Conservation (phyloP, 768 basidiomycete species). For the Mycena filopes region DNA sequence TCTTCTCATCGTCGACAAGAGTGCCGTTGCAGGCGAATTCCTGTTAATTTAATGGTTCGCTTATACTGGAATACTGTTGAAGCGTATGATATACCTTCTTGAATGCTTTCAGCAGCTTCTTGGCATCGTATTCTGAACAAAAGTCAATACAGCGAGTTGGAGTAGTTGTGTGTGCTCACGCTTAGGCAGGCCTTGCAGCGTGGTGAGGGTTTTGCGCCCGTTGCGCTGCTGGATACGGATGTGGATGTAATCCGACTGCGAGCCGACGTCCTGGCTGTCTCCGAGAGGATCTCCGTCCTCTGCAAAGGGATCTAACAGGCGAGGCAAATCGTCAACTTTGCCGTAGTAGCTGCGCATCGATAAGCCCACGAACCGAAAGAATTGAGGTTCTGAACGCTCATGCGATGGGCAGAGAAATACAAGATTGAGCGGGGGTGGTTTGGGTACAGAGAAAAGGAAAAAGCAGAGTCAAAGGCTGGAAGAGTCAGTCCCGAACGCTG, state of each 20-base stretch:
- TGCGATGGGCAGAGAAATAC: slow-evolving; percentile 71
- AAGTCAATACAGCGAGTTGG: slow-evolving; percentile 11
- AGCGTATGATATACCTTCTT: slow-evolving; percentile 83
- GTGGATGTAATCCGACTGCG: slow-evolving; percentile 87
- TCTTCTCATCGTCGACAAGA: slow-evolving; percentile 93
- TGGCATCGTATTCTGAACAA: slow-evolving; percentile 88
- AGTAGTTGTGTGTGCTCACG: slow-evolving; percentile 57
- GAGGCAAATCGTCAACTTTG: slow-evolving; percentile 25
- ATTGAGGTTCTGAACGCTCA: slow-evolving; percentile 94
- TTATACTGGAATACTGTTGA: slow-evolving; percentile 2
- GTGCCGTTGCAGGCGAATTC: slow-evolving; percentile 99
- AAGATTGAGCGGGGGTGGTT: slow-evolving; percentile 59
- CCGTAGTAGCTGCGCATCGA: slow-evolving; percentile 36
- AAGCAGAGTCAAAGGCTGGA: slow-evolving; percentile 25
- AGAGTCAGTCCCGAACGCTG: slow-evolving; percentile 15
- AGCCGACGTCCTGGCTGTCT: slow-evolving; percentile 79
- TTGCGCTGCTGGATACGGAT: slow-evolving; percentile 99
- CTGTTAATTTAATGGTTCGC: slow-evolving; percentile 48
- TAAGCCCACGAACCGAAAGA: slow-evolving; percentile 70
- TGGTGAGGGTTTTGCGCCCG: slow-evolving; percentile 98
- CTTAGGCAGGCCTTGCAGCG: slow-evolving; percentile 93
- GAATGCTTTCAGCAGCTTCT: slow-evolving; percentile 98
- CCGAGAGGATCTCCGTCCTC: slow-evolving; percentile 90
- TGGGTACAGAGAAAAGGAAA: slow-evolving; percentile 45
- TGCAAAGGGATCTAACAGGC: slow-evolving; percentile 87